A percentile compares a stretch with the other conserved stretches of the same genome.
phyloP scores from a whole-genome alignment of 129 eudicot genomes.

The Chrysanthemum lavandulifolium region DNA sequence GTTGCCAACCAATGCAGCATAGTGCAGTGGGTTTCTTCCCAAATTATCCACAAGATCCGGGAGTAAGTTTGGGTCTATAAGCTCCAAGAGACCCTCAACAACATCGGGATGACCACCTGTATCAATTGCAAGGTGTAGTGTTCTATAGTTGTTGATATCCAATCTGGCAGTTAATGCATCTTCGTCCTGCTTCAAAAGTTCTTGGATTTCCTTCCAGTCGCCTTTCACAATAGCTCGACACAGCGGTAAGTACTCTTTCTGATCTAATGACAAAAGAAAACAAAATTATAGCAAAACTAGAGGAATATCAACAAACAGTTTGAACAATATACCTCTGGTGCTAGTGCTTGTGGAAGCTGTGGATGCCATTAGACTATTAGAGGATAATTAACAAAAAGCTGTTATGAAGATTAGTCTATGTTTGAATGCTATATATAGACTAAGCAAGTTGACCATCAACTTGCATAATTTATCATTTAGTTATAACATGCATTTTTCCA shows the following conservation, averaged over 20 bases:
- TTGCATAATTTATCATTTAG: too few relatives aligned
- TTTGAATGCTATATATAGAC: too few relatives aligned
- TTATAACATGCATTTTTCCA: too few relatives aligned
- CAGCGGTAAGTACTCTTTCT: conserved; percentile 7
- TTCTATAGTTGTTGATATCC: background rate
- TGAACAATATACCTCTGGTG: background rate
- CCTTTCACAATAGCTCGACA: conserved; percentile 7
- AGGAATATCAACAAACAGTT: background rate
- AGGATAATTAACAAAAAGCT: too few relatives aligned
- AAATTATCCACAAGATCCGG: background rate
- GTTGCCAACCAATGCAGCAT: conserved; percentile 24
- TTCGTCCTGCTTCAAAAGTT: conserved; percentile 1
- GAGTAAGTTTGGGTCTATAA: background rate
- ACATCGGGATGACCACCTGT: background rate
- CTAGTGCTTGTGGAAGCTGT: background rate
- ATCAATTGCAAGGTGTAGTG: conserved; percentile 10
- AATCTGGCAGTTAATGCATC: background rate
- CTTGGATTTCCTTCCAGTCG: conserved; percentile 2
- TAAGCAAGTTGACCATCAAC: too few relatives aligned
- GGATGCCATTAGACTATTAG: background rate
- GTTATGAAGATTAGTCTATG: too few relatives aligned
- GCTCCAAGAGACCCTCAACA: background rate
- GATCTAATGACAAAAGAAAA: background rate
- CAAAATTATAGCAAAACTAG: background rate
- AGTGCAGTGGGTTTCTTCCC: background rate